Conservation (phyloP, 306 rosid species). For the Begonia peltatifolia region DNA sequence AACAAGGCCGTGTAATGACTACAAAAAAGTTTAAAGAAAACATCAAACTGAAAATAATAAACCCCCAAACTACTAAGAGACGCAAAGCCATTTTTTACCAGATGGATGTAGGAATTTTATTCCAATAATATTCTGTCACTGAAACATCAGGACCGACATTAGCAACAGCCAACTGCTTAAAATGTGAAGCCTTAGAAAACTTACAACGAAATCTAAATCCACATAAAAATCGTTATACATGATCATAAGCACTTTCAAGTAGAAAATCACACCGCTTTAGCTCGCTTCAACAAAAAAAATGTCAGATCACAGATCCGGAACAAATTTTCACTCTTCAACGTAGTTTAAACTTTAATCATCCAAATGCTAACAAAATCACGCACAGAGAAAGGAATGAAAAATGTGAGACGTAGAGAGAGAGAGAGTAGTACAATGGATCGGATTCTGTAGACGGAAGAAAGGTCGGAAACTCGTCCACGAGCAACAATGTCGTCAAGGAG, state of each 20-base stretch:
- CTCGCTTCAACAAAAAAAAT: neutral
- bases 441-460: conserved; percentile 50
- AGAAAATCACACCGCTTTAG: neutral
- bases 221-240: neutral
- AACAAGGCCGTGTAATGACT: too few species aligned
- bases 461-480: conserved; percentile 40
- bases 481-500: conserved; percentile 64
- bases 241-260: neutral
- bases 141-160: too few species aligned
- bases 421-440: conserved; percentile 68
- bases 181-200: neutral
- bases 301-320: neutral
- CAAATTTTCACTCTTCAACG: neutral
- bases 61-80: neutral
- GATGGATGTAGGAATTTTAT: too few species aligned
- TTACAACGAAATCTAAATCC: neutral
- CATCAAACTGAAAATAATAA: neutral
- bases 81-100: neutral
- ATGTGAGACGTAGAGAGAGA: conserved; percentile 6
- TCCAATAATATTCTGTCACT: too few species aligned
- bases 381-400: neutral
- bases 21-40: too few species aligned
- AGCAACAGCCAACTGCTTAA: too few species aligned
- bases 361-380: neutral
- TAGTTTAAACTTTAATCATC: neutral